Percentiles rank a stretch among this genome's conserved stretches.
These are phyloP conservation scores for Trichophyton schoenleinii DNA, from an alignment of 2,329 filamentous ascomycete species.

Conservation along the genomic window DNA sequence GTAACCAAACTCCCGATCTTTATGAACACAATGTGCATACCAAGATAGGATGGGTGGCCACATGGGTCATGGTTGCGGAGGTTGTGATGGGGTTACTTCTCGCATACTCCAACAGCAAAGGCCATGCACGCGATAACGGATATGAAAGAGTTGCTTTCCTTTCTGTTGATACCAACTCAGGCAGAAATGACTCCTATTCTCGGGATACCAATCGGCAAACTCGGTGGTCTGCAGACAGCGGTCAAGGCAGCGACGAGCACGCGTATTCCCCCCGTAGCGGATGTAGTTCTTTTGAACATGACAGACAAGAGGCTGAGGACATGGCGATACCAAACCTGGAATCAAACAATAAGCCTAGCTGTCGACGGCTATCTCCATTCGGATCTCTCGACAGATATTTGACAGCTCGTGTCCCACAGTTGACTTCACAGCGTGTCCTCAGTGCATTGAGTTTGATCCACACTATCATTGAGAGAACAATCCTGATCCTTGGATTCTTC, in stretches of 20 bases:
- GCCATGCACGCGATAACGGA: conserved; percentile 12
- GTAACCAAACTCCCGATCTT: conserved; percentile 67
- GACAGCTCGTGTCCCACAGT: conserved; percentile 40
- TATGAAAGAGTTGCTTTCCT: conserved; percentile 50
- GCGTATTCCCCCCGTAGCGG: conserved; percentile 55
- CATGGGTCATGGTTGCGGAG: conserved; percentile 59
- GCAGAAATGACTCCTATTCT: conserved; percentile 29
- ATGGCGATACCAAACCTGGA: conserved; percentile 34
- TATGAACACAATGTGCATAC: conserved; percentile 83
- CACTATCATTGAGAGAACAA: conserved; percentile 58
- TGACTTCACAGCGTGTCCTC: conserved; percentile 47
- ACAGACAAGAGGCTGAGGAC: conserved; percentile 30
- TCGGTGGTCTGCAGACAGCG: conserved; percentile 58
- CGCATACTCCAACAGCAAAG: conserved; percentile 42
- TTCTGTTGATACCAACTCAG: conserved; percentile 46
- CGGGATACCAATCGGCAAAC: conserved; percentile 28
- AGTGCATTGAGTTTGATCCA: conserved; percentile 49
- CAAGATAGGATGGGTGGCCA: conserved; percentile 74
- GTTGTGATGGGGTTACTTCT: conserved; percentile 55
- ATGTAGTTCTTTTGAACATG: conserved; percentile 27
- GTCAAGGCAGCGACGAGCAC: conserved; percentile 59
- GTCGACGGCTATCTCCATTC: conserved; percentile 34
- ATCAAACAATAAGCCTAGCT: conserved; percentile 30
- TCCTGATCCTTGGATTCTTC: conserved; percentile 66
- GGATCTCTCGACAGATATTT: conserved; percentile 40